Conservation (phyloP, 192 early-diverging fungal species). For the Powellomyces hirtus region DNA sequence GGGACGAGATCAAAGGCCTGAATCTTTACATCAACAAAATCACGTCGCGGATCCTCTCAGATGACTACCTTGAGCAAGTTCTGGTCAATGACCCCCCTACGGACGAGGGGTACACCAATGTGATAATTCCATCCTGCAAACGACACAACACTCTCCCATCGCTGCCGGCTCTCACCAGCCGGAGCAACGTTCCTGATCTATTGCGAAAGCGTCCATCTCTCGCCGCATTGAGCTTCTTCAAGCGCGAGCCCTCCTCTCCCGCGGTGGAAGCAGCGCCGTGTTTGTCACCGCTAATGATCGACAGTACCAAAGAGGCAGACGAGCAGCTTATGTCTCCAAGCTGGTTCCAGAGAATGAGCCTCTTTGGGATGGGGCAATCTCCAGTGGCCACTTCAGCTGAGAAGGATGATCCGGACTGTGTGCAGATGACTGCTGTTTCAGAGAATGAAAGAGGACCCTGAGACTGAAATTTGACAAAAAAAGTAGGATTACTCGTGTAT, state of each 20-base stretch:
- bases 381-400: no score
- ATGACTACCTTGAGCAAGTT: slow-evolving; percentile 11
- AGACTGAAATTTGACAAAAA: no score
- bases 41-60: slow-evolving; percentile 6
- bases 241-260: not conserved
- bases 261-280: not conserved
- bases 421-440: no score
- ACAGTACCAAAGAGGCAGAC: not conserved
- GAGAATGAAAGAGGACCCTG: no score
- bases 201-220: not conserved
- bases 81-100: not conserved
- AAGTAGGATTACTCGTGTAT: no score
- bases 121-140: not conserved
- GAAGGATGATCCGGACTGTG: no score
- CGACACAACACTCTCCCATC: not conserved
- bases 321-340: not conserved
- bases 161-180: not conserved
- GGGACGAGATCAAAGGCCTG: slow-evolving; percentile 3
- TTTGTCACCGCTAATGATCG: slow-evolving; percentile 6
- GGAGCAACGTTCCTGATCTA: not conserved
- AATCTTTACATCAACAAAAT: slow-evolving; percentile 19
- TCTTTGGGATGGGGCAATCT: not conserved
- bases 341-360: not conserved
- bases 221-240: not conserved
- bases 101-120: not conserved